Base-by-base conservation (phyloP, 2,329 filamentous ascomycete genomes). In the Leptosphaerulina australis region DNA sequence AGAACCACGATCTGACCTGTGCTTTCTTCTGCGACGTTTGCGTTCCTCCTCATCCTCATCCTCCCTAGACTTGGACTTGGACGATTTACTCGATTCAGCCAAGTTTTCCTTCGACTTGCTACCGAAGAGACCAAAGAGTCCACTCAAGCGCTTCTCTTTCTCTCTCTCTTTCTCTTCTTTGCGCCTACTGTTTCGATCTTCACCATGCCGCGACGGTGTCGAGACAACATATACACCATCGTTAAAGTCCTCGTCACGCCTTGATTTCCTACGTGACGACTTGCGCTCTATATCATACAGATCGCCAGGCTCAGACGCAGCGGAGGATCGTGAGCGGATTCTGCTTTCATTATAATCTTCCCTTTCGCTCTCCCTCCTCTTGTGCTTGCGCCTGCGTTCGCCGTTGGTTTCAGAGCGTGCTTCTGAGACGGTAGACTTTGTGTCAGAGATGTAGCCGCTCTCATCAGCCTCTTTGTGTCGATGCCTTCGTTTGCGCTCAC, bases 91-190 rank as follows among this genome's bases (percentile, higher is more conserved):
- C 4, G 62, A 44, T 18, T 73, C 68, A 9, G 62, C 57, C 12
- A 69, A 22, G 30, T 63, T 71, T 30, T 77, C 75, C 30, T 66
- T 69, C 2, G 76, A 76, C 62, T 76, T 79, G 56, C 75, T 72
- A 55, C 76, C 71, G 43, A 79, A 79, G 7, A 79, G 57, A 4
- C 77, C 74, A 39, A 79, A 74, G 6, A 80, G 44, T 10, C 77
- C 75, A 37, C 73, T 73, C 38, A 76, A 76, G 56, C 76, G 74
- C 53, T 77, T 77, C 40, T 76, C 75, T 53, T 76, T 71, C 28
- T 70, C 62, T 49, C 62, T 67, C 14, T 66, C 63, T 39, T 63
- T 67, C 5, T 49, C 50, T 24, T 53, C 45, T 30, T 38, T 45
- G 10, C 40, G 24, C 44, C 52, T 67, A 4, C 66, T 54, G 22